A percentile compares a stretch with the other conserved stretches of the same genome.
Conservation (phyloP, 352 stramenopile genomes). For the Blastocystis sp. region DNA sequence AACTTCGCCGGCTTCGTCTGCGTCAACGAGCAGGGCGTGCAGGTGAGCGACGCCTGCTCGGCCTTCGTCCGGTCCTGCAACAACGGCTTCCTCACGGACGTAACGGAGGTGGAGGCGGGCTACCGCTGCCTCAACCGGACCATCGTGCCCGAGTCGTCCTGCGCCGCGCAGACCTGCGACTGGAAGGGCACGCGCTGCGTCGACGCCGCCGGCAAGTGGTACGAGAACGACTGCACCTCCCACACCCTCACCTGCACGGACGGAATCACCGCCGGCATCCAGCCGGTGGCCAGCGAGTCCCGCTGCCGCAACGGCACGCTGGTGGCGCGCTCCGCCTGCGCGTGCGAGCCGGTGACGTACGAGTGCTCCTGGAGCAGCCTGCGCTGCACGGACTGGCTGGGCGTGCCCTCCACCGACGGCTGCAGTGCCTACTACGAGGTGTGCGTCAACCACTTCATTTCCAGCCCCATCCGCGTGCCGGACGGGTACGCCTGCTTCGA, state of each 20-base stretch:
- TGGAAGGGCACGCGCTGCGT: conserved; percentile 47
- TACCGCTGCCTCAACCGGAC: conserved; percentile 16
- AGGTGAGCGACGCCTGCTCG: conserved; percentile 8
- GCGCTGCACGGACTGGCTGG: conserved; percentile 49
- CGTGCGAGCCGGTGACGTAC: conserved; percentile 46
- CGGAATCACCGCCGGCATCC: conserved; percentile 11
- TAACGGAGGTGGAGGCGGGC: neutral
- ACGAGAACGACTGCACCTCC: conserved; percentile 38
- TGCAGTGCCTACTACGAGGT: conserved; percentile 57
- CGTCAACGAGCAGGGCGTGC: conserved; percentile 6
- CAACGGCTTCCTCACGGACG: conserved; percentile 30
- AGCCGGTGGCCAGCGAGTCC: neutral
- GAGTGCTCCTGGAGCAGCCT: conserved; percentile 39
- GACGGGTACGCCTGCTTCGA: conserved; percentile 12
- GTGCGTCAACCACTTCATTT: conserved; percentile 46
- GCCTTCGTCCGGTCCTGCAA: conserved; percentile 33
- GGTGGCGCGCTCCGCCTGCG: neutral
- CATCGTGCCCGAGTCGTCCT: conserved; percentile 22
- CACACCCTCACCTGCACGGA: conserved; percentile 16
- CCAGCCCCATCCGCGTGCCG: conserved; percentile 15
- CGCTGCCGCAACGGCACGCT: conserved; percentile 52
- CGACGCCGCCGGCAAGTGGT: conserved; percentile 18
- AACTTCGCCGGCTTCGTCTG: conserved; percentile 36
- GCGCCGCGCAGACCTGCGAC: conserved; percentile 8
- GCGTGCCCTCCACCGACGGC: conserved; percentile 21